Conservation (phyloP, 2,329 filamentous ascomycete species). For the Sarocladium oryzae region DNA sequence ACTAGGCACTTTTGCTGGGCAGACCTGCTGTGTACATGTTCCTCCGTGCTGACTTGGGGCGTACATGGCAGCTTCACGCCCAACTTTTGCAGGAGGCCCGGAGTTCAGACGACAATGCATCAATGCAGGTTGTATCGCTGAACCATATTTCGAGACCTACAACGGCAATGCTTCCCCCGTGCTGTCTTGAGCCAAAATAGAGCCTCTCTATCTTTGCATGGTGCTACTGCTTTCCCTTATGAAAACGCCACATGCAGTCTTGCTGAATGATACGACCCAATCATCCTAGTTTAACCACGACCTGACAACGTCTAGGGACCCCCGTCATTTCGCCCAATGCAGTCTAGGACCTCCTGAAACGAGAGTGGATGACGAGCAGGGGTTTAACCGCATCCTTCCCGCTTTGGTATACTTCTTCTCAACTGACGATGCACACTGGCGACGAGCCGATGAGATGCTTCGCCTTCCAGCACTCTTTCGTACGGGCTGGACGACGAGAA, state of each 20-base stretch:
- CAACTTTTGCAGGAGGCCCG: neutral
- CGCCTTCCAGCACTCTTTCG: neutral
- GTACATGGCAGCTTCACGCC: neutral
- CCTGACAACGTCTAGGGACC: too few relatives aligned
- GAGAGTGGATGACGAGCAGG: conserved; percentile 3
- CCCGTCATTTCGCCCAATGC: neutral
- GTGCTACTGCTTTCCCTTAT: neutral
- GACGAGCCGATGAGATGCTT: neutral
- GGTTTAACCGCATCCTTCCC: conserved; percentile 7
- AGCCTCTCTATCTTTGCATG: neutral
- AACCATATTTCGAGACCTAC: neutral
- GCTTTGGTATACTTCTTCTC: conserved; percentile 6
- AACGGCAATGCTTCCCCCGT: neutral
- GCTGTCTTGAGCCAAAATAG: neutral
- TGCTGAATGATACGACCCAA: neutral
- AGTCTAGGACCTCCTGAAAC: conserved; percentile 8
- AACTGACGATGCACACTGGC: neutral
- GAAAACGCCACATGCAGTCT: neutral
- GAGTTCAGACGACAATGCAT: conserved; percentile 1
- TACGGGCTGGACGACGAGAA: neutral
- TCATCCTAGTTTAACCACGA: neutral
- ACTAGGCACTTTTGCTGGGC: neutral
- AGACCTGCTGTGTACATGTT: too few relatives aligned
- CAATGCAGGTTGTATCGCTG: conserved; percentile 1
- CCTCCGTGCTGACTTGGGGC: too few relatives aligned